Evolutionary conservation across 805 yeast genomes (phyloP).

Genomic region (Kurtzmaniella fragi): DNA sequence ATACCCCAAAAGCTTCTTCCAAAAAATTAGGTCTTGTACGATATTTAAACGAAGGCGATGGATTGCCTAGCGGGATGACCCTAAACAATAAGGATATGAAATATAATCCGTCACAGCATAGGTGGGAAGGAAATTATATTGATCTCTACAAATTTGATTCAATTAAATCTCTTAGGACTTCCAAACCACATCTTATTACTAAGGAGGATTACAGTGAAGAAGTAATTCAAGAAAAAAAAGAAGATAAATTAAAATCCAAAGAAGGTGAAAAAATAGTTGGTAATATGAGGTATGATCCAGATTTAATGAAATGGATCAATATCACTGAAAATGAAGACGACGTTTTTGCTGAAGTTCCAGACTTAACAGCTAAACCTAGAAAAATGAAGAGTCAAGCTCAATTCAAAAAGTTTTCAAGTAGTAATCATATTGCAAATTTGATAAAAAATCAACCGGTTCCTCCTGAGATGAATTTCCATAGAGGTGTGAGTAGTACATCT

Average conservation of each 20-base stretch:
- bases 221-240: conserved; percentile 6
- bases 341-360: conserved; percentile 50
- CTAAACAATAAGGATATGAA: conserved; percentile 33
- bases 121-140: conserved; percentile 66
- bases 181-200: conserved; percentile 37
- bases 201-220: conserved; percentile 16
- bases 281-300: conserved; percentile 58
- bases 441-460: conserved; percentile 1
- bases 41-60: conserved; percentile 17
- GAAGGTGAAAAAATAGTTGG: conserved; percentile 10
- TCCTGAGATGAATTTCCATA: conserved; percentile 3
- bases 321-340: conserved; percentile 31
- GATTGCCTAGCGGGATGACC: conserved; percentile 10
- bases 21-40: conserved; percentile 23
- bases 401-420: background rate
- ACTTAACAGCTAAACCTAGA: conserved; percentile 14
- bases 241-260: conserved; percentile 21
- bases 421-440: background rate
- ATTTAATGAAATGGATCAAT: conserved; percentile 56
- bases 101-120: conserved; percentile 45
- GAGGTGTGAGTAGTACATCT: conserved; percentile 25
- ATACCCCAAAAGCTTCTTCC: conserved; percentile 5
- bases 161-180: conserved; percentile 6
- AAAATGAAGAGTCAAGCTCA: background rate
- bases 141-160: conserved; percentile 49